Percentiles rank a stretch among this genome's conserved stretches.
Conservation (phyloP, 495 filamentous ascomycete species). For the Corynascus novoguineensis region DNA sequence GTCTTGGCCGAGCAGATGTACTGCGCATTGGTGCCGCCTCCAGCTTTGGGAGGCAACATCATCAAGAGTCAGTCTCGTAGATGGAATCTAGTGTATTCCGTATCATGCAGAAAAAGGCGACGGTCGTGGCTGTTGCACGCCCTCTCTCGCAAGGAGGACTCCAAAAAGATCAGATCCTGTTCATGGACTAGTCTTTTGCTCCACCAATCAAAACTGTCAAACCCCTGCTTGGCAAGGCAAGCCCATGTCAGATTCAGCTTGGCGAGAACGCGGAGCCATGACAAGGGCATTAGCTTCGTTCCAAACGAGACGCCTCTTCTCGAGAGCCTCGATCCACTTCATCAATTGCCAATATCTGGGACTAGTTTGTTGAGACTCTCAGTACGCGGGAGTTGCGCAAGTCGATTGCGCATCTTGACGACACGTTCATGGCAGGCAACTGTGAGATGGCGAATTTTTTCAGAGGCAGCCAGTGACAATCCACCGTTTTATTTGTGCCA, state of each 20-base stretch:
- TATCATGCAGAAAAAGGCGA: neutral
- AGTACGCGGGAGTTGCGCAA: neutral
- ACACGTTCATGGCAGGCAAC: no score
- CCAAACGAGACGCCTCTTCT: neutral
- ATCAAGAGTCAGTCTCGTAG: neutral
- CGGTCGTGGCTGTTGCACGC: slow-evolving; percentile 34
- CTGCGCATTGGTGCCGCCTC: neutral
- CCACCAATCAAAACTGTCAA: slow-evolving; percentile 33
- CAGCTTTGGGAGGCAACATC: neutral
- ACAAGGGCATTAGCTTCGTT: slow-evolving; percentile 7
- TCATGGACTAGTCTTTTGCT: slow-evolving; percentile 26
- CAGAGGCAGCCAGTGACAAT: slow-evolving; percentile 14
- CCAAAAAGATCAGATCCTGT: slow-evolving; percentile 31
- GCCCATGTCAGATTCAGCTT: slow-evolving; percentile 27
- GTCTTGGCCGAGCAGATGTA: no score
- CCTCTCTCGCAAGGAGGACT: slow-evolving; percentile 29
- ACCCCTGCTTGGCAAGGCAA: slow-evolving; percentile 33
- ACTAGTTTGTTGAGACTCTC: no score
- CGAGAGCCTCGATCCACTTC: neutral
- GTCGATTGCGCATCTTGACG: slow-evolving; percentile 2
- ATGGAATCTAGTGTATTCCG: neutral
- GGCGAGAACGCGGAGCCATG: slow-evolving; percentile 35
- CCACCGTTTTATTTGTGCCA: slow-evolving; percentile 15
- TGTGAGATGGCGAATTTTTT: slow-evolving; percentile 17
- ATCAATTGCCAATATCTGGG: neutral